phyloP scores from a whole-genome alignment of 2,329 filamentous ascomycete species.

The Ascocoryne sarcoides region DNA sequence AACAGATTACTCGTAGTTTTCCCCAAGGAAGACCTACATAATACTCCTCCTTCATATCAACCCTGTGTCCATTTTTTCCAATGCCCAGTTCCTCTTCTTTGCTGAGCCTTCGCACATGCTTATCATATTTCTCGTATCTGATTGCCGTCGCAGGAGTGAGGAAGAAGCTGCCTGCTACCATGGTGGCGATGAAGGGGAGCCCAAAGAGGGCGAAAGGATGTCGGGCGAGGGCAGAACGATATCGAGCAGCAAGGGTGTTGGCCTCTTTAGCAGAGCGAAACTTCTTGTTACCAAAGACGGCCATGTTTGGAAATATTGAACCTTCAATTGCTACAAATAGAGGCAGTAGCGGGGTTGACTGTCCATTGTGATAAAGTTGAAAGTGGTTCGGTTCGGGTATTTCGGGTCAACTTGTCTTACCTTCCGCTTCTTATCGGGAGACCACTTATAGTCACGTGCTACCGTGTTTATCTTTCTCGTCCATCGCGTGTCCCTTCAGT shows the following conservation, averaged over 20 bases:
- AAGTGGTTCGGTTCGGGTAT: slow-evolving; percentile 5
- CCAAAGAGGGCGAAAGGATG: slow-evolving; percentile 92
- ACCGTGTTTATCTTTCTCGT: slow-evolving; percentile 9
- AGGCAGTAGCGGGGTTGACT: background rate
- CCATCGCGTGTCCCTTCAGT: slow-evolving; percentile 5
- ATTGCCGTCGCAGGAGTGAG: slow-evolving; percentile 90
- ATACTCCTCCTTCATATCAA: slow-evolving; percentile 79
- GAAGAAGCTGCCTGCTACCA: slow-evolving; percentile 87
- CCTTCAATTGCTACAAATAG: background rate
- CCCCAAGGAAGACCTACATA: slow-evolving; percentile 50
- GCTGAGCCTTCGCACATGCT: slow-evolving; percentile 76
- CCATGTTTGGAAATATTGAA: slow-evolving; percentile 5
- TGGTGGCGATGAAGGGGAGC: slow-evolving; percentile 81
- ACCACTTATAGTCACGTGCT: slow-evolving; percentile 14
- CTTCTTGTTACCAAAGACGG: slow-evolving; percentile 55
- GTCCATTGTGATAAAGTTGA: background rate
- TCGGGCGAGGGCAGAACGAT: slow-evolving; percentile 64
- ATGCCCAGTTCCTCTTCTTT: slow-evolving; percentile 82
- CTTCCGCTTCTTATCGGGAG: background rate
- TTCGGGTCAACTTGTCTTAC: no score
- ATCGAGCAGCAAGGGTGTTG: slow-evolving; percentile 63
- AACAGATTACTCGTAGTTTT: background rate
- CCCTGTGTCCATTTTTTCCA: slow-evolving; percentile 58
- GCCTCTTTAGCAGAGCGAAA: slow-evolving; percentile 60
- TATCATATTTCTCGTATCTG: slow-evolving; percentile 87